These are phyloP conservation scores for Ascosphaera pollenicola DNA, from an alignment of 2,329 filamentous ascomycete genomes.

Conservation along the genomic window DNA sequence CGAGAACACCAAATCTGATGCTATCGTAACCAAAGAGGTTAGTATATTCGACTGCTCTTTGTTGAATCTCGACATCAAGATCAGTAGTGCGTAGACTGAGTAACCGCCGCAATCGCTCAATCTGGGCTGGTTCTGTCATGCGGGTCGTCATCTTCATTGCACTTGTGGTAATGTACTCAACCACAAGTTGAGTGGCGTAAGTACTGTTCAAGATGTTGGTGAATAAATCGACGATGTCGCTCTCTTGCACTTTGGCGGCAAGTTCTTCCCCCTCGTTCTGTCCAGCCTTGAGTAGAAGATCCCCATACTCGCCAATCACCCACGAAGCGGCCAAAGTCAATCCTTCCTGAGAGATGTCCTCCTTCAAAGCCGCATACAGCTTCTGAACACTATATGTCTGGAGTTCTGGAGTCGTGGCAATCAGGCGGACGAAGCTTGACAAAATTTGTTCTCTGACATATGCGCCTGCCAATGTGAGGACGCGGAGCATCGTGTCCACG, in stretches of 20 bases:
- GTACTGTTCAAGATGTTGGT: slow-evolving; percentile 80
- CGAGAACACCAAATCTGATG: slow-evolving; percentile 70
- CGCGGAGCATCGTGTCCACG: slow-evolving; percentile 88
- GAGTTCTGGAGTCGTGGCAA: slow-evolving; percentile 81
- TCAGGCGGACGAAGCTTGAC: slow-evolving; percentile 86
- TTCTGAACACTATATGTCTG: slow-evolving; percentile 96
- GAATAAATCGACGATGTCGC: slow-evolving; percentile 84
- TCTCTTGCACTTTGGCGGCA: slow-evolving; percentile 61
- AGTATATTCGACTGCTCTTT: slow-evolving; percentile 82
- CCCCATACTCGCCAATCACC: slow-evolving; percentile 95
- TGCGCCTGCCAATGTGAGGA: slow-evolving; percentile 81
- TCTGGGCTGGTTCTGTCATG: slow-evolving; percentile 59
- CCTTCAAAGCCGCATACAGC: slow-evolving; percentile 71
- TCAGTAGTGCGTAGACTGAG: slow-evolving; percentile 62
- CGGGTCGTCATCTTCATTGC: slow-evolving; percentile 88
- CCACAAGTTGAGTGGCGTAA: slow-evolving; percentile 75
- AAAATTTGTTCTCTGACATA: slow-evolving; percentile 96
- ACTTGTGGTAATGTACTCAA: slow-evolving; percentile 89
- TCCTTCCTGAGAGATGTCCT: slow-evolving; percentile 94
- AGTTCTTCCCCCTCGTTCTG: slow-evolving; percentile 90
- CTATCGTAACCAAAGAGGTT: slow-evolving; percentile 86
- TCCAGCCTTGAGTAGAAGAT: slow-evolving; percentile 67
- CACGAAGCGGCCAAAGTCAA: slow-evolving; percentile 81
- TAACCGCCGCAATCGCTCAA: slow-evolving; percentile 64
- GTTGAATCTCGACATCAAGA: slow-evolving; percentile 86